These are phyloP conservation scores for Takashimella koratensis DNA, from an alignment of 1,284 basidiomycete genomes.

Conservation along the genomic window DNA sequence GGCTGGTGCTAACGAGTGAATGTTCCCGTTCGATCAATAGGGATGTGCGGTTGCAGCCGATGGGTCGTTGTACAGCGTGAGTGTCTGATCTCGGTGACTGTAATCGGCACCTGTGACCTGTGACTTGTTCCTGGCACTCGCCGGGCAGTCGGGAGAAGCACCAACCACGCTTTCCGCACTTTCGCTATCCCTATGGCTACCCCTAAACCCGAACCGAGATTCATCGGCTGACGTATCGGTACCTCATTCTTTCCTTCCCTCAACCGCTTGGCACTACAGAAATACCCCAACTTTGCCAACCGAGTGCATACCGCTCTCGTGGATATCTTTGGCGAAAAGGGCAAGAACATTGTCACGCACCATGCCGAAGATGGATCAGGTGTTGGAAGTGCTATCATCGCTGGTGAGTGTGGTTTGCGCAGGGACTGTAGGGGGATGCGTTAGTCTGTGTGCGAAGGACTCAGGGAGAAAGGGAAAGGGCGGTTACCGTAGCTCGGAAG, in stretches of 20 bases:
- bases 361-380: constrained; percentile 94
- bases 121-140: not conserved
- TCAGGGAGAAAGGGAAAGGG: too few relatives aligned
- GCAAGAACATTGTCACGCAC: constrained; percentile 78
- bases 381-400: constrained; percentile 93
- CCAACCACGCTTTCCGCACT: too few relatives aligned
- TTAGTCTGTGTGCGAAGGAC: too few relatives aligned
- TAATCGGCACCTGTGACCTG: not conserved
- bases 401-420: constrained; percentile 62
- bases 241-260: too few relatives aligned
- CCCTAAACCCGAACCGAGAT: too few relatives aligned
- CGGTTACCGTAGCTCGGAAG: too few relatives aligned
- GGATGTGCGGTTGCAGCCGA: constrained; percentile 88
- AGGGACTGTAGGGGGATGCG: too few relatives aligned
- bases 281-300: constrained; percentile 90
- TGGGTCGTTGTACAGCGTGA: constrained; percentile 84
- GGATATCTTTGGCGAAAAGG: constrained; percentile 92
- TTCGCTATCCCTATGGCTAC: too few relatives aligned
- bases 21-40: constrained; percentile 3
- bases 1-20: not conserved
- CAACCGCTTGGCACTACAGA: constrained; percentile 61
- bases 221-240: too few relatives aligned
- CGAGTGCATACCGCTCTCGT: constrained; percentile 81
- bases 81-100: too few relatives aligned
- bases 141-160: not conserved